Base-by-base conservation (phyloP, 495 filamentous ascomycete species). In the Aspergillus panamensis region DNA sequence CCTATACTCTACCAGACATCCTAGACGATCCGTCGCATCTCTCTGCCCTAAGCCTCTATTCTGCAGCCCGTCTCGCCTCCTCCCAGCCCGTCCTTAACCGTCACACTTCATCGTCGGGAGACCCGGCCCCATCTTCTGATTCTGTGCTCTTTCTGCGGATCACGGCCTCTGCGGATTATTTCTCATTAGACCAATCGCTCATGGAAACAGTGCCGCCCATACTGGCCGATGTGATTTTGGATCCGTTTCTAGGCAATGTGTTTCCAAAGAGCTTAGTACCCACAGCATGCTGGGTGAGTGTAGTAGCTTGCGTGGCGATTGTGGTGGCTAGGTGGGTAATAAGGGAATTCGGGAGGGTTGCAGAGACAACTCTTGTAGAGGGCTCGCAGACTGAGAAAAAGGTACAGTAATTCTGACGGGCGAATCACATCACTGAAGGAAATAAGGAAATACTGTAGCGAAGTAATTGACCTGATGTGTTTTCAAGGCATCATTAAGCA, bases 201-300 rank as follows among this genome's bases (percentile, higher is more conserved):
- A 97, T 97, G 93, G 67, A 75, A 48, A 62, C 82, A 61, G 87
- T 90, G 10, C 88, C 89, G 3, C 79, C 84, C 1, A 91, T 97
- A 19, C 70, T 79, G 53, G 90, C 87, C 17, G 92, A 98, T 69
- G 80, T 98, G 51, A 83, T 97, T 68, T 83, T 98, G 21, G 94
- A 98, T 73, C 91, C 91, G 19, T 97, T 84, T 60, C 44, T 92
- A 37, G 72, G 83, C 61, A 90, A 91, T 71, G 62, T 88, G 7
- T 77, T 93, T 58, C 90, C 90, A 9, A 74, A 78, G 49, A 90
- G 87, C 17, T 70, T 94, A 17, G 64, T 89, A 14, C 84, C 84
- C 39, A 93, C 87, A 12, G 82, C 79, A 30, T 68, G 64, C 21
- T 90, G 85, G 69, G 75, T 89, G 49, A 58, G 77, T 6, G 60